These are phyloP conservation scores for Taphrina pruni DNA, from an alignment of 1,139 yeast species.

Conservation along the genomic window DNA sequence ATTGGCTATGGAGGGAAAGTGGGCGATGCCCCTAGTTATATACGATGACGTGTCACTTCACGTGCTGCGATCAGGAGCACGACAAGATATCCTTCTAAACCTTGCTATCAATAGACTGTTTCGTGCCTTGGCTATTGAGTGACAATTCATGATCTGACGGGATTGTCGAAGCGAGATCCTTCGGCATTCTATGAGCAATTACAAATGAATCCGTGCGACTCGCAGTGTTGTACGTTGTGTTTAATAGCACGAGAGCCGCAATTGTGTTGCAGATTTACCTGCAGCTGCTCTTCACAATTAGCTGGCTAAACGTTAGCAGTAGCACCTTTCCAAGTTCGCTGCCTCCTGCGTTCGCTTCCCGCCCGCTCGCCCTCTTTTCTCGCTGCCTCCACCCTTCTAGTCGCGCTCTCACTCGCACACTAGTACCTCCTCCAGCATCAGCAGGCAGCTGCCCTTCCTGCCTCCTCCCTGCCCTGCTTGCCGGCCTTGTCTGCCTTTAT, in stretches of 20 bases:
- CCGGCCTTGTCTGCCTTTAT: not conserved
- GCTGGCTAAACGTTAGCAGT: too few relatives aligned
- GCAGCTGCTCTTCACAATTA: too few relatives aligned
- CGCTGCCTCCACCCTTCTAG: not conserved
- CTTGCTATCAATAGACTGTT: too few relatives aligned
- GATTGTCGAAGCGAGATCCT: too few relatives aligned
- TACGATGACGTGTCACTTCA: not conserved
- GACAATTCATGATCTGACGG: too few relatives aligned
- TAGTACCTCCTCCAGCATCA: not conserved
- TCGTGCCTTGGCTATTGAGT: too few relatives aligned
- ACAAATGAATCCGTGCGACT: too few relatives aligned
- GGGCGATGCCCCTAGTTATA: not conserved
- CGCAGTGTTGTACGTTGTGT: too few relatives aligned
- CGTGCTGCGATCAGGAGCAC: not conserved
- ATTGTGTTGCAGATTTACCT: too few relatives aligned
- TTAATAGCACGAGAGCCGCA: too few relatives aligned
- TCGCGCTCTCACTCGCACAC: not conserved
- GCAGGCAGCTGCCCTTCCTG: not conserved
- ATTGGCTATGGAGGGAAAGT: not conserved
- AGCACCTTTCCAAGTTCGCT: too few relatives aligned
- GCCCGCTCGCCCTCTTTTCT: not conserved
- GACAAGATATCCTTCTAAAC: not conserved
- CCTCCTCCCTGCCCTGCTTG: constrained; percentile 1
- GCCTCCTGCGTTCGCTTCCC: constrained; percentile 8
- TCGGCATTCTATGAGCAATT: too few relatives aligned